Percentiles rank a stretch among this genome's conserved stretches.
Conservation (phyloP, 2,329 filamentous ascomycete species). For the Dendrostoma leiphaemia region DNA sequence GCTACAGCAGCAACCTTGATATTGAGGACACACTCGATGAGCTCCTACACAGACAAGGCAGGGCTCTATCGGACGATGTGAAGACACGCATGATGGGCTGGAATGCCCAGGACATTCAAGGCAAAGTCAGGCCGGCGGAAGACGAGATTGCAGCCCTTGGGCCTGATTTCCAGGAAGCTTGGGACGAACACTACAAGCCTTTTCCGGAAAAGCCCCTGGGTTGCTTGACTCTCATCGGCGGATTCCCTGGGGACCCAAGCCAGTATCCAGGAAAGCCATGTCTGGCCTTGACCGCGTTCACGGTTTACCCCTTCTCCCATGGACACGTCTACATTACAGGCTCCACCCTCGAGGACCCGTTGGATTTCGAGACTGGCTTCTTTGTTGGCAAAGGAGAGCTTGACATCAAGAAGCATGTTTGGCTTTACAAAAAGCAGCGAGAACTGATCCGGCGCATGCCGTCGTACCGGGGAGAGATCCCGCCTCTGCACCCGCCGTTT, state of each 20-base stretch:
- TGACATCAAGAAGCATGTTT: constrained; percentile 52
- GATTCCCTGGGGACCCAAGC: constrained; percentile 4
- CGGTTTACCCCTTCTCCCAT: constrained; percentile 4
- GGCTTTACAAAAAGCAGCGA: constrained; percentile 48
- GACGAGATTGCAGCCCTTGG: constrained; percentile 22
- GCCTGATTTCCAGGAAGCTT: constrained; percentile 21
- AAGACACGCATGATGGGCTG: constrained; percentile 19
- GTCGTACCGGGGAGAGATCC: constrained; percentile 29
- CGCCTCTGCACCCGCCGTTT: constrained; percentile 24
- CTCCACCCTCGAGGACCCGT: constrained; percentile 31
- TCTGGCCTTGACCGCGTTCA: constrained; percentile 1
- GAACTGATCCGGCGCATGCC: constrained; percentile 46
- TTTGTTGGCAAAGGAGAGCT: constrained; percentile 42
- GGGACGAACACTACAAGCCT: constrained; percentile 21
- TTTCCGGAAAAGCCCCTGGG: constrained; percentile 20
- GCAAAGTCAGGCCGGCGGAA: constrained; percentile 23
- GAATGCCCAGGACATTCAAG: constrained; percentile 22
- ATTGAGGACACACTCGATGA: background rate
- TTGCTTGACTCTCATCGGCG: background rate
- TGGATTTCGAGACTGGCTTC: constrained; percentile 53
- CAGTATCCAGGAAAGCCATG: background rate
- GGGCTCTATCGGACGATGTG: background rate
- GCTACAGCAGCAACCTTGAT: background rate
- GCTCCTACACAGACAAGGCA: background rate
- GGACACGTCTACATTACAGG: constrained; percentile 44